Percentiles rank a stretch among this genome's conserved stretches.
Conservation (phyloP, 352 stramenopile species). For the Pythium rhizo-oryzae region DNA sequence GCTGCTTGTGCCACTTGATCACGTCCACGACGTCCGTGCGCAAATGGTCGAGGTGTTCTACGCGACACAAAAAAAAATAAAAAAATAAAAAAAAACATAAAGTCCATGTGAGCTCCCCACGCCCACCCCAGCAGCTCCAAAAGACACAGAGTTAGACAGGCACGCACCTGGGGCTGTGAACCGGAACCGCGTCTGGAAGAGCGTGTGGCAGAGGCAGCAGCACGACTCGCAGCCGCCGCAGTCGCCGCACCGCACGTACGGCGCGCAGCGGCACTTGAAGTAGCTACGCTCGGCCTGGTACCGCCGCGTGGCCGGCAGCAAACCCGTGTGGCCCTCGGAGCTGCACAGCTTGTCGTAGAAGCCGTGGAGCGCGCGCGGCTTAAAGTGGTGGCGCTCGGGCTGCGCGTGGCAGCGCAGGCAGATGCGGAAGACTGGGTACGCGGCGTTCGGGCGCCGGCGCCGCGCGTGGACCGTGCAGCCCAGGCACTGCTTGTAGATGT, state of each 20-base stretch:
- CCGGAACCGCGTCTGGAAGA: slow-evolving; percentile 88
- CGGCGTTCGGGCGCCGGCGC: slow-evolving; percentile 59
- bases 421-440: slow-evolving; percentile 67
- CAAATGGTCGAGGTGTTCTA: slow-evolving; percentile 40
- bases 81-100: neutral
- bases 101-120: neutral
- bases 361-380: slow-evolving; percentile 54
- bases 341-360: slow-evolving; percentile 74
- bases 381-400: slow-evolving; percentile 75
- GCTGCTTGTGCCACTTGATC: slow-evolving; percentile 48
- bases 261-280: slow-evolving; percentile 73
- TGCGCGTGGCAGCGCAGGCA: slow-evolving; percentile 75
- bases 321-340: slow-evolving; percentile 74
- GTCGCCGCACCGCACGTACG: slow-evolving; percentile 58
- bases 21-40: slow-evolving; percentile 45
- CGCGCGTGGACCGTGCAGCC: slow-evolving; percentile 73
- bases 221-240: slow-evolving; percentile 84
- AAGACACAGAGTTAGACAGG: neutral
- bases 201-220: slow-evolving; percentile 81
- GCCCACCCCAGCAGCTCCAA: neutral
- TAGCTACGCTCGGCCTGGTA: slow-evolving; percentile 70
- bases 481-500: slow-evolving; percentile 87
- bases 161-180: slow-evolving; percentile 69
- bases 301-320: slow-evolving; percentile 58
- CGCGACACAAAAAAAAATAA: neutral